A percentile compares a stretch with the other conserved stretches of the same genome.
phyloP scores from a whole-genome alignment of 306 rosid species.

The Cyclanthera cordifolia region DNA sequence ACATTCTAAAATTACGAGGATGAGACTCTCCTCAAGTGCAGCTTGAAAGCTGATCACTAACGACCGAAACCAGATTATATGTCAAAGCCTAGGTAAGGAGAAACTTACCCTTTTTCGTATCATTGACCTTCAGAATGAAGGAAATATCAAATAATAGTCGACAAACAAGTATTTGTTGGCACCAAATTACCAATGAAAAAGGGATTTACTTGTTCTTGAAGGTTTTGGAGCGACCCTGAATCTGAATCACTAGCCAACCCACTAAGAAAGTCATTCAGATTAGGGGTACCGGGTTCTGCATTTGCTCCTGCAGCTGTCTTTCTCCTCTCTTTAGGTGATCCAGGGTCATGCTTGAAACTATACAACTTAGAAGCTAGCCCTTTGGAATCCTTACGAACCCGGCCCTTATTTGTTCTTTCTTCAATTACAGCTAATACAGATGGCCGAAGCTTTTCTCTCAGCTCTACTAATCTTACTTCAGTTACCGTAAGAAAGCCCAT shows the following conservation, averaged over 20 bases:
- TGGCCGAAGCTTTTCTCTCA: slow-evolving; percentile 71
- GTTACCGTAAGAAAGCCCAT: slow-evolving; percentile 80
- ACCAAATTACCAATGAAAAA: slow-evolving; percentile 14
- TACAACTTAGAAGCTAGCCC: slow-evolving; percentile 80
- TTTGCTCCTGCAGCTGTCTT: slow-evolving; percentile 25
- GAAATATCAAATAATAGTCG: background rate
- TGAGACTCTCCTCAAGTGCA: background rate
- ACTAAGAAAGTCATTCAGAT: slow-evolving; percentile 46
- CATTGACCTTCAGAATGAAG: background rate
- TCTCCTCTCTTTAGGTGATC: slow-evolving; percentile 36
- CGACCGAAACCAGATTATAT: background rate
- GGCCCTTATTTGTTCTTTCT: slow-evolving; percentile 57
- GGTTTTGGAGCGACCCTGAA: slow-evolving; percentile 55
- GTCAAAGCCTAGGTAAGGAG: too few species aligned
- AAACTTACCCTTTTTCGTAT: background rate
- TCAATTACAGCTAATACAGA: slow-evolving; percentile 50
- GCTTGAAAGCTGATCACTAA: background rate
- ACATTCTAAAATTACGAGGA: background rate
- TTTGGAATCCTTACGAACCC: slow-evolving; percentile 69
- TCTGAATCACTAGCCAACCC: slow-evolving; percentile 48
- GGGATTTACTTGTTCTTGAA: slow-evolving; percentile 73
- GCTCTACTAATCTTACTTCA: slow-evolving; percentile 57
- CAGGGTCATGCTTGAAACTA: slow-evolving; percentile 69
- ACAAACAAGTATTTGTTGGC: background rate
- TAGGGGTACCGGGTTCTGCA: slow-evolving; percentile 25